Base-by-base conservation (phyloP, 495 filamentous ascomycete genomes). In the Barbatosphaeria neglecta region DNA sequence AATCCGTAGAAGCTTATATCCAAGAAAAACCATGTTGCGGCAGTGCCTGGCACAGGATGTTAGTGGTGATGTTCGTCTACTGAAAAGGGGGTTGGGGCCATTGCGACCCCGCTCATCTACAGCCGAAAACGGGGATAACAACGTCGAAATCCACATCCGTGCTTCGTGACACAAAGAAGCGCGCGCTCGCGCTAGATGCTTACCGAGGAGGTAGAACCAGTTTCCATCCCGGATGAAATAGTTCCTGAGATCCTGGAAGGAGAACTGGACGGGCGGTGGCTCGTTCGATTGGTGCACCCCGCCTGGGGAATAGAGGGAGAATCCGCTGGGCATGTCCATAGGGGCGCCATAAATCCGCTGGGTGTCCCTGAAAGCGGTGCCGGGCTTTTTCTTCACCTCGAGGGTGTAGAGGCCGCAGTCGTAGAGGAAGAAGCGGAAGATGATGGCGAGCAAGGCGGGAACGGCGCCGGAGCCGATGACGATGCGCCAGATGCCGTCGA, bases 401-500 rank as follows among this genome's bases (percentile, higher is more conserved):
- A 87, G 83, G 19, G 82, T 88, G 63, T 86, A 88, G 23, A 84
- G 80, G 40, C 81, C 83, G 28, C 82, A 86, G 51, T 72, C 69
- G 35, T 82, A 83, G 45, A 89, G 84, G 40, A 84, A 86, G 15
- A 89, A 70, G 38, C 84, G 85, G 61, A 78, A 87, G 64, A 85
- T 86, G 33, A 89, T 73, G 23, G 84, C 83, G 19, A 84, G 65
- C 41, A 73, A 72, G 10, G 77, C 84, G 10, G 84, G 85, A 3
- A 88, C 73, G 9, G 79, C 78, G 45, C 84, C 84, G 16, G 86
- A 77, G 3, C 84, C 84, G 54, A 88, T 84, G 40, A 87, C 68
- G 7, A 81, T 68, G 48, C 85, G 76, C 84, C 85, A 89, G 71
- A 87, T 85, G 49, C 83, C 80, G 63, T 88, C 84, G 2, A 86